phyloP scores from a whole-genome alignment of 805 yeast species.

The Phaffomyces opuntiae region DNA sequence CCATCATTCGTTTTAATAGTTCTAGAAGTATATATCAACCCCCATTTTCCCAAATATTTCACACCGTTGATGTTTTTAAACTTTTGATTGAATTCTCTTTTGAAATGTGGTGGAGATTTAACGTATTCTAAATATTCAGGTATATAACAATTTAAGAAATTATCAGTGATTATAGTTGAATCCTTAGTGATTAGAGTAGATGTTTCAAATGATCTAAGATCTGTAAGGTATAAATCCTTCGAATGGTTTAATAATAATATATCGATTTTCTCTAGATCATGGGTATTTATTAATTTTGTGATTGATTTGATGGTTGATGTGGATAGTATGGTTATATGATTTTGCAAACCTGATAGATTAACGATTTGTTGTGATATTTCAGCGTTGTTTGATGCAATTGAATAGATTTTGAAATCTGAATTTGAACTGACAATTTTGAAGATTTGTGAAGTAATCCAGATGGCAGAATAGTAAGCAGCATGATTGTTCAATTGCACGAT shows the following conservation, averaged over 20 bases:
- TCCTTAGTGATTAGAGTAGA: constrained; percentile 33
- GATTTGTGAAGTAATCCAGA: constrained; percentile 14
- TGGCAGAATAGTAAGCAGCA: constrained; percentile 12
- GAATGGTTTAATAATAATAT: constrained; percentile 36
- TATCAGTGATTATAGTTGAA: constrained; percentile 33
- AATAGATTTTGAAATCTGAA: constrained; percentile 11
- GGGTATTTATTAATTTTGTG: constrained; percentile 4
- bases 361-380: constrained; percentile 11
- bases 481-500: constrained; percentile 19
- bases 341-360: constrained; percentile 14
- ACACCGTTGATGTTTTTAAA: constrained; percentile 25
- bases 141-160: constrained; percentile 26
- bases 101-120: constrained; percentile 30
- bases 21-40: constrained; percentile 31
- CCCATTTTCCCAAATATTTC: constrained; percentile 33
- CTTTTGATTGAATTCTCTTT: constrained; percentile 23
- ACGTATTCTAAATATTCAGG: constrained; percentile 35
- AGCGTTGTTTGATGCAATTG: constrained; percentile 11
- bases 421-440: constrained; percentile 3
- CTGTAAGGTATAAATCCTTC: constrained; percentile 33
- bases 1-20: constrained; percentile 15
- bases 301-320: constrained; percentile 13
- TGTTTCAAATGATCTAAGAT: constrained; percentile 34
- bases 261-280: constrained; percentile 23
- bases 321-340: constrained; percentile 10